Evolutionary conservation across 148 eudicot genomes (phyloP).

Genomic region (Persicaria maculosa): DNA sequence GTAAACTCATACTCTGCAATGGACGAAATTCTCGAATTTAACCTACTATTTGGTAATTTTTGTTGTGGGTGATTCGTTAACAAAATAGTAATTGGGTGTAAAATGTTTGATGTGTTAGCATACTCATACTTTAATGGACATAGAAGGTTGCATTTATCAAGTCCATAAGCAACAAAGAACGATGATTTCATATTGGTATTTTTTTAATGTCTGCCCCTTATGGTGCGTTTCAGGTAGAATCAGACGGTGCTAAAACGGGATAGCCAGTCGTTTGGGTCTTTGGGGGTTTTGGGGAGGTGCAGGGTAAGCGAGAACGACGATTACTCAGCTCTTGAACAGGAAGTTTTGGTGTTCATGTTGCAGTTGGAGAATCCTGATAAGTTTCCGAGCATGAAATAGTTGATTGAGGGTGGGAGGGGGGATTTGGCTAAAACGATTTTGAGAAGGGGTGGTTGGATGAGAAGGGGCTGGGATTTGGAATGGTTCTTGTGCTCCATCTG

Average conservation of each 20-base stretch:
- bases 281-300: conserved; percentile 28
- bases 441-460: conserved; percentile 71
- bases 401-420: conserved; percentile 48
- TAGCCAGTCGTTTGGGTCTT: conserved; percentile 23
- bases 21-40: neutral
- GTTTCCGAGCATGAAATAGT: conserved; percentile 57
- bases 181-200: too few species aligned
- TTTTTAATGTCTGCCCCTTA: neutral
- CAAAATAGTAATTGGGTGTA: too few species aligned
- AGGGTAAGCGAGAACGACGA: conserved; percentile 38
- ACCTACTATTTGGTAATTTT: neutral
- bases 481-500: conserved; percentile 15
- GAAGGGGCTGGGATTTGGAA: conserved; percentile 59
- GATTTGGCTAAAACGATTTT: conserved; percentile 64
- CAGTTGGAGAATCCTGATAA: conserved; percentile 46
- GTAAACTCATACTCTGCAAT: neutral
- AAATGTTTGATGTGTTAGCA: too few species aligned
- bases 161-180: too few species aligned
- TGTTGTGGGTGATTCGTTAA: too few species aligned
- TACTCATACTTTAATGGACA: too few species aligned
- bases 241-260: conserved; percentile 14
- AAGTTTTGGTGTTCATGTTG: conserved; percentile 67
- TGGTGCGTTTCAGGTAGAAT: conserved; percentile 9
- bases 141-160: too few species aligned
- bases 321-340: conserved; percentile 44